A percentile compares a stretch with the other conserved stretches of the same genome.
phyloP scores from a whole-genome alignment of 2,329 filamentous ascomycete species.

The Pestalotiopsis sp. region DNA sequence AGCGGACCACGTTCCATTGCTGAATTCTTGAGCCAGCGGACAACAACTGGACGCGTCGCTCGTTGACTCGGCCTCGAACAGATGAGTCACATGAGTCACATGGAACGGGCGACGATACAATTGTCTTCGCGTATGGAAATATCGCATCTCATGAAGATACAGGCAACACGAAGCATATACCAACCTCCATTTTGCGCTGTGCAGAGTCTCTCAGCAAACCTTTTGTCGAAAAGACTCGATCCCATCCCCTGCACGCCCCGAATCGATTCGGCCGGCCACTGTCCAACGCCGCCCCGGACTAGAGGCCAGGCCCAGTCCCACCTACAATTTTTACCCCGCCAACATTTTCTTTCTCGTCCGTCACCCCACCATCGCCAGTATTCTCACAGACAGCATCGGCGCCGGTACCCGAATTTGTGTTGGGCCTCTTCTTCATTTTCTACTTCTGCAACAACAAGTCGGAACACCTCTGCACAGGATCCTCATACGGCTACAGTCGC shows the following conservation, averaged over 20 bases:
- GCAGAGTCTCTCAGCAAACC: background rate
- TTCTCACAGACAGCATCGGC: background rate
- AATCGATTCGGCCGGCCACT: background rate
- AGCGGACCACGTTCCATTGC: too few relatives aligned
- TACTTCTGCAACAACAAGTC: background rate
- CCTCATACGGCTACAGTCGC: background rate
- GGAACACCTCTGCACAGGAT: background rate
- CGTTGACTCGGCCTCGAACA: background rate
- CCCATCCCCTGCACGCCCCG: background rate
- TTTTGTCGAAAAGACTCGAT: background rate
- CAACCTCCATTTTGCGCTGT: conserved; percentile 3
- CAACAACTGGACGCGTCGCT: background rate
- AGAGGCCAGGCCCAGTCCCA: background rate
- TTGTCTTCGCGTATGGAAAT: background rate
- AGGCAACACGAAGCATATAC: background rate
- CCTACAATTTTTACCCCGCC: conserved; percentile 16
- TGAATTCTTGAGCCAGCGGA: background rate
- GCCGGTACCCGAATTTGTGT: background rate
- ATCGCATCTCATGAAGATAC: background rate
- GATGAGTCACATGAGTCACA: conserved; percentile 5
- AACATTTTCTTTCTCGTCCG: conserved; percentile 12
- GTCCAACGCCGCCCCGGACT: background rate
- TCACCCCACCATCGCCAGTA: conserved; percentile 16
- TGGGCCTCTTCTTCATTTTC: background rate
- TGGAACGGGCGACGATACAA: background rate